Base-by-base conservation (phyloP, 306 rosid genomes). In the Parietaria judaica region DNA sequence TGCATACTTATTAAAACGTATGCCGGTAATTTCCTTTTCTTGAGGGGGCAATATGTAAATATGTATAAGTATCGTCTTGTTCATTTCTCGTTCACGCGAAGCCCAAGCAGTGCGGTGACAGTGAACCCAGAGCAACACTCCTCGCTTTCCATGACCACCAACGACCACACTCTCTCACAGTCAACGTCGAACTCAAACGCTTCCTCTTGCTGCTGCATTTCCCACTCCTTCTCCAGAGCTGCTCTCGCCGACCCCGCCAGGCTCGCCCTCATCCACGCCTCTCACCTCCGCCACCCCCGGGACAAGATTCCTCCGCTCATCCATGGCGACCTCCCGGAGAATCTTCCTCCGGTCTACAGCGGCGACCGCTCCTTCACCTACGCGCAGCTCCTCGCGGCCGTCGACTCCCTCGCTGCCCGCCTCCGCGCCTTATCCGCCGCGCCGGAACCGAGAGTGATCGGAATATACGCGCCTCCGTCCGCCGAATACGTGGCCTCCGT, bases 381-480 rank as follows among this genome's bases (percentile, higher is more conserved):
- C 83, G 69, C 95, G 58, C 65, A 64, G 7, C 5, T 91, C 60
- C 68, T 63, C 66, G 66, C 78, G 16, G 70, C 89, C 51, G 86
- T 91, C 65, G 36, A 46, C 69, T 85, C 80, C 67, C 87, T 91
- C 70, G 69, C 81, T 67, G 66, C 78, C 70, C 95, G 92, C 48
- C 77, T 89, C 71, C 69, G 70, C 66, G 77, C 82, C 35, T 49
- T 76, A 66, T 74, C 79, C 10, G 34, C 50, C 1, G 38, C 51
- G 45, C 71, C 73, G 55, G 60, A 62, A 10, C 92, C 92, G n/a
- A 83, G 76, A 78, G 72, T 91, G 14, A 58, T 91, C 54, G 98
- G 96, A 62, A 58, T 91, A 8, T 91, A 72, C 69, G 75, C 86
- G 76, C 83, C 92, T 34, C 89, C 96, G 51, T 91, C 95, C 4